Base-by-base conservation (phyloP, 805 yeast genomes). In the Teunomyces aglyptinius region DNA sequence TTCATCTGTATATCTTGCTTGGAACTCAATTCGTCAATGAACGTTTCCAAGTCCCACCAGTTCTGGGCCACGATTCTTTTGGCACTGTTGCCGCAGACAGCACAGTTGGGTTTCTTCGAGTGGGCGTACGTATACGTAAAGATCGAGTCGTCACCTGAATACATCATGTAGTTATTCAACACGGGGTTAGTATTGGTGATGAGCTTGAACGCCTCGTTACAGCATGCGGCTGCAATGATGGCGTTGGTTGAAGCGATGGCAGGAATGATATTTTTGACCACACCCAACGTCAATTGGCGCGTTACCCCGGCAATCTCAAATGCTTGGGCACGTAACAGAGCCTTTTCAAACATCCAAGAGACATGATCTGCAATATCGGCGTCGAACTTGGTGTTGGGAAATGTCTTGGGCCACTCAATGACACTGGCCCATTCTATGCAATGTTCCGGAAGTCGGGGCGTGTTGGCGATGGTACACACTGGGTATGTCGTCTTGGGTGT, bases 171-270 rank as follows among this genome's bases (percentile, higher is more conserved):
- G 66, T 89, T 91, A 49, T 81, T 78, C 54, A 87, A 65, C 13
- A 69, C 67, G 0, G 90, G 92, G 50, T 82, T 81, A 47, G 82
- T 71, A 45, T 84, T 81, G 1, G 96, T 82, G 36, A 88, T 76
- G 19, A 90, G 71, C 59, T 91, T 91, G 64, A 89, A 80, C 1
- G 86, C 88, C 63, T 90, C 97, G 52, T 86, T 86, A 59, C 94
- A 86, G 61, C 96, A 87, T 5, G 89, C 76, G 0, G 94, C 95
- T 0, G 97, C 96, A 27, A 92, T 80, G 18, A 92, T 77, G 2
- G 98, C 96, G 63, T 94, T 92, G 0, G 97, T 91, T 1, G 96
- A 85, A 1, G 97, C 96, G 45, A 91, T 87, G 1, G 97, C 91
- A 0, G 99, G 99, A 7, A 92, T 86, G 49, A 92, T 91, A 57